Percentiles rank a stretch among this genome's conserved stretches.
Conservation (phyloP, 306 rosid species). For the Arachis hypogaea region DNA sequence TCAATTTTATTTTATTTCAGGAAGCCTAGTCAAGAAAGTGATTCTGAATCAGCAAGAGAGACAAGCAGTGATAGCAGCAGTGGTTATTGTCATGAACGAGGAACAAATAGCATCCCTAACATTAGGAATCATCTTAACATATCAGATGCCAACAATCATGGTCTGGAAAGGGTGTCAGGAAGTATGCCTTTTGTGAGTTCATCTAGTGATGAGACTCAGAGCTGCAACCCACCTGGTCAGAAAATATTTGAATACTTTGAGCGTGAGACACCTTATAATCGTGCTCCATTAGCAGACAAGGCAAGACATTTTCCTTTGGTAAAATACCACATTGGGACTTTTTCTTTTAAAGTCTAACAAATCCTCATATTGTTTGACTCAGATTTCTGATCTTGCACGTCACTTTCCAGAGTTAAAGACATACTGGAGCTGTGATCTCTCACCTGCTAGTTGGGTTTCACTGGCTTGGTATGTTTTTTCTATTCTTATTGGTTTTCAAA, state of each 20-base stretch:
- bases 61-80: constrained; percentile 81
- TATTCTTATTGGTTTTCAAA: constrained; percentile 9
- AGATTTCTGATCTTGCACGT: constrained; percentile 71
- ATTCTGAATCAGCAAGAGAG: constrained; percentile 82
- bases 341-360: constrained; percentile 38
- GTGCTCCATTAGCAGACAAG: constrained; percentile 89
- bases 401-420: constrained; percentile 79
- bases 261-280: constrained; percentile 76
- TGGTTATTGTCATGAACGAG: constrained; percentile 64
- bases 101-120: constrained; percentile 44
- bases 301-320: constrained; percentile 52
- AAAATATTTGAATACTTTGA: constrained; percentile 76
- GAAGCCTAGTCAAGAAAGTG: constrained; percentile 76
- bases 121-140: constrained; percentile 47
- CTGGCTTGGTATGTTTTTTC: constrained; percentile 72
- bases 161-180: constrained; percentile 50
- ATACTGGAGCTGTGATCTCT: constrained; percentile 80
- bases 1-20: constrained; percentile 48
- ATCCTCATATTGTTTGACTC: constrained; percentile 41
- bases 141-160: constrained; percentile 50
- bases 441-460: constrained; percentile 92
- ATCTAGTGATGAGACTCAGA: constrained; percentile 75
- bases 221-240: constrained; percentile 63
- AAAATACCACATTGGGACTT: not conserved
- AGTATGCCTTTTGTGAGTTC: constrained; percentile 59